A percentile compares a stretch with the other conserved stretches of the same genome.
Evolutionary conservation across 2,329 filamentous ascomycete genomes (phyloP).

Genomic region (Didymella glomerata): DNA sequence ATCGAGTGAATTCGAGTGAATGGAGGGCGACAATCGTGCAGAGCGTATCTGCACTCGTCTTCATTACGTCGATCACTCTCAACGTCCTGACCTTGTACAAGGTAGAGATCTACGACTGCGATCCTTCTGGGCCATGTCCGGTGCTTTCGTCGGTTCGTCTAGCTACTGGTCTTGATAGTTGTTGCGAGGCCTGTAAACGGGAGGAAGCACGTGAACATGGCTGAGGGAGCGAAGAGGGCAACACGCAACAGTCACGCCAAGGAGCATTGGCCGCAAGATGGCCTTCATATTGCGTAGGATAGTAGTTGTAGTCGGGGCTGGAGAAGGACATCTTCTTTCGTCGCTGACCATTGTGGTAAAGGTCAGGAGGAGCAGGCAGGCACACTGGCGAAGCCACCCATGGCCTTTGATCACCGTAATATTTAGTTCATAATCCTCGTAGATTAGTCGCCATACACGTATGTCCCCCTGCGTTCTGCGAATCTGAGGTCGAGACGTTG

Average conservation of each 20-base stretch:
- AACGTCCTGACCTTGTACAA: too few species aligned
- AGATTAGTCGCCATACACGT: background rate
- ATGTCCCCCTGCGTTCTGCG: background rate
- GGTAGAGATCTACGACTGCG: too few species aligned
- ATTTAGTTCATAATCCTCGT: background rate
- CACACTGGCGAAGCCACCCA: background rate
- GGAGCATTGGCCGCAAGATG: background rate
- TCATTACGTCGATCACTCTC: too few species aligned
- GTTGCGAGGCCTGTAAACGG: background rate
- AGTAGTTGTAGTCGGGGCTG: background rate
- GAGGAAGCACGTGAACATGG: background rate
- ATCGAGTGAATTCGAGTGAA: too few species aligned
- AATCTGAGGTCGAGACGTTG: background rate
- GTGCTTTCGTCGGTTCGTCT: too few species aligned
- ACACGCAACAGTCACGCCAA: background rate
- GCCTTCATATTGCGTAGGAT: background rate
- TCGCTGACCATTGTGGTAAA: too few species aligned
- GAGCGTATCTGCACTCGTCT: too few species aligned
- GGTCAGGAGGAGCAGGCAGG: too few species aligned
- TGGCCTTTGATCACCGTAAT: background rate
- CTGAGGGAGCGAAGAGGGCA: background rate
- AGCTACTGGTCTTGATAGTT: too few species aligned
- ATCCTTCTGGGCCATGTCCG: too few species aligned
- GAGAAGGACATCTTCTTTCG: background rate
- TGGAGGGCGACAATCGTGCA: too few species aligned